Percentiles rank a stretch among this genome's conserved stretches.
Conservation (phyloP, 352 stramenopile genomes). For the Pythium periplocum region DNA sequence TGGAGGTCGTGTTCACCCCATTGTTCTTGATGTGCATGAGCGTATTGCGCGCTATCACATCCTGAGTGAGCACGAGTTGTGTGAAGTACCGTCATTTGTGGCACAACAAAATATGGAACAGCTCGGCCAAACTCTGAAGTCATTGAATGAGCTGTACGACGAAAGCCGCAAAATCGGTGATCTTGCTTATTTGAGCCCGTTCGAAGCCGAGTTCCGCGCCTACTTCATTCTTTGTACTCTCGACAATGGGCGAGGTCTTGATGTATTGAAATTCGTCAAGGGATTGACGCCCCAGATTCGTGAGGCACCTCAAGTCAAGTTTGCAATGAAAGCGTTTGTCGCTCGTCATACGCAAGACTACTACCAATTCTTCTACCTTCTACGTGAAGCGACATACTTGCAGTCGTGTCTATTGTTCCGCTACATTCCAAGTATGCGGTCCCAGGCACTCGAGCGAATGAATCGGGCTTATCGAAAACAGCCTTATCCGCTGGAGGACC, state of each 20-base stretch:
- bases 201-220: slow-evolving; percentile 76
- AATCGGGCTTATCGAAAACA: slow-evolving; percentile 73
- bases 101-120: slow-evolving; percentile 89
- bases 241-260: slow-evolving; percentile 75
- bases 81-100: slow-evolving; percentile 75
- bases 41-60: slow-evolving; percentile 94
- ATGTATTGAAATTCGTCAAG: slow-evolving; percentile 87
- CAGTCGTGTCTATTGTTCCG: slow-evolving; percentile 81
- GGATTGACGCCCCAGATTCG: slow-evolving; percentile 47
- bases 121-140: slow-evolving; percentile 84
- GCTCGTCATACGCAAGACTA: slow-evolving; percentile 83
- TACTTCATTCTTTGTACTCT: slow-evolving; percentile 86
- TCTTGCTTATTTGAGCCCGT: slow-evolving; percentile 60
- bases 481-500: slow-evolving; percentile 51
- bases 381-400: slow-evolving; percentile 71
- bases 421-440: slow-evolving; percentile 76
- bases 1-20: slow-evolving; percentile 89
- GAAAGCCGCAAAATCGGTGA: slow-evolving; percentile 68
- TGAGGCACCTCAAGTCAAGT: slow-evolving; percentile 72
- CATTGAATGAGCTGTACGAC: slow-evolving; percentile 84
- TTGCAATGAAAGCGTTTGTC: slow-evolving; percentile 84
- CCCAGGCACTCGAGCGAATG: slow-evolving; percentile 67
- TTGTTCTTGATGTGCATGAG: slow-evolving; percentile 92
- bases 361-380: slow-evolving; percentile 73
- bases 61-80: slow-evolving; percentile 93